Conservation (phyloP, 805 yeast species). For the Sugiyamaella qingdaonensis region DNA sequence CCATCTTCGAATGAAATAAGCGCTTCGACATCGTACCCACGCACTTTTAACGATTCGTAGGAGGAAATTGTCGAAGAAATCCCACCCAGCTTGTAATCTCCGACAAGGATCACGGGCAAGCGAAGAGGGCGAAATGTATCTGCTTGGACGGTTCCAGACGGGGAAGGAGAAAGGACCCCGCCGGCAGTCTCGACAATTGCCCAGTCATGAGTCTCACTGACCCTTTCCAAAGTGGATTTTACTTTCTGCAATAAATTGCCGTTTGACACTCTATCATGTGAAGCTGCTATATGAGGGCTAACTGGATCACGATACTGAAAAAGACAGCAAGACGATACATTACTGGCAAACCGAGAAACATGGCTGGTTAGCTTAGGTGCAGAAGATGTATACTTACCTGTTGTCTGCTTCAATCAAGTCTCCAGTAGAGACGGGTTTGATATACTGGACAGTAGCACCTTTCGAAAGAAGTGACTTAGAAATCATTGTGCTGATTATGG, state of each 20-base stretch:
- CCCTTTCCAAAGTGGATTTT: not conserved
- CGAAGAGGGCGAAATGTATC: constrained; percentile 22
- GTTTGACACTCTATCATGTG: constrained; percentile 1
- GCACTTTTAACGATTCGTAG: constrained; percentile 19
- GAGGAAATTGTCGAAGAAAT: constrained; percentile 22
- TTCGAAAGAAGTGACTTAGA: constrained; percentile 5
- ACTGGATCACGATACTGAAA: constrained; percentile 18
- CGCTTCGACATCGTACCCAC: constrained; percentile 22
- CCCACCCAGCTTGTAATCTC: constrained; percentile 23
- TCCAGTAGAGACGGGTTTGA: constrained; percentile 27
- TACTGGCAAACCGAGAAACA: constrained; percentile 6
- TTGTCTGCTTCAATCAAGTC: constrained; percentile 19
- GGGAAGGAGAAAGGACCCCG: constrained; percentile 23
- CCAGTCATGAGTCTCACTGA: constrained; percentile 4
- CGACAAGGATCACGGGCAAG: constrained; percentile 21
- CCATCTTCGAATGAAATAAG: constrained; percentile 17
- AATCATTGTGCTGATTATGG: constrained; percentile 21
- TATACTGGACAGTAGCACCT: constrained; percentile 13
- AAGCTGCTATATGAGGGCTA: constrained; percentile 24
- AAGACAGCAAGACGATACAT: constrained; percentile 10
- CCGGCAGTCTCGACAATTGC: constrained; percentile 26
- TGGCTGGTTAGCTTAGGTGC: constrained; percentile 11
- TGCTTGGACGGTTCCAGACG: constrained; percentile 20
- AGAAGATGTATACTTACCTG: constrained; percentile 12
- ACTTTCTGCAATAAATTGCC: constrained; percentile 1